These are phyloP conservation scores for Kluyveromyces lactis DNA, from an alignment of 805 yeast species.

Conservation along the genomic window DNA sequence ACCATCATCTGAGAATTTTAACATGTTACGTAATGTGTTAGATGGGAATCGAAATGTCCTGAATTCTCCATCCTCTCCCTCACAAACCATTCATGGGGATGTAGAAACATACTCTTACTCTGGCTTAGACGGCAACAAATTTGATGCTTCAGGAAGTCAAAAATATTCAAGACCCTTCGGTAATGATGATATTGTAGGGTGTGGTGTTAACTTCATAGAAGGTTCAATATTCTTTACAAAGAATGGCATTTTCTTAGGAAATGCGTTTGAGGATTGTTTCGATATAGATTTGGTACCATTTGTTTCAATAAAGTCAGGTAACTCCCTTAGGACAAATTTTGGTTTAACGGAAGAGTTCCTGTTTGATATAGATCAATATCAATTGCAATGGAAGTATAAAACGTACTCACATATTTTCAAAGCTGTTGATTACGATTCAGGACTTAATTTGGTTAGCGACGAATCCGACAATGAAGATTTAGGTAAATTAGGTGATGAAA, in stretches of 20 bases:
- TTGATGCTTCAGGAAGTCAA: constrained; percentile 16
- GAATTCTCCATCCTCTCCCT: constrained; percentile 4
- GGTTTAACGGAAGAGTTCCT: constrained; percentile 45
- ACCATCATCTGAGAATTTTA: constrained; percentile 6
- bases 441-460: constrained; percentile 6
- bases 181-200: constrained; percentile 63
- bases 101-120: constrained; percentile 23
- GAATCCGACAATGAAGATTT: constrained; percentile 8
- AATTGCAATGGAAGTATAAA: constrained; percentile 36
- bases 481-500: constrained; percentile 8
- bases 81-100: constrained; percentile 6
- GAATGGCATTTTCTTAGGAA: constrained; percentile 62
- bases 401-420: constrained; percentile 27
- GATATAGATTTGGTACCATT: constrained; percentile 39
- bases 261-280: constrained; percentile 42
- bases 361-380: constrained; percentile 52
- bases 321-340: constrained; percentile 30
- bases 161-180: constrained; percentile 33
- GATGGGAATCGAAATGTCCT: constrained; percentile 3
- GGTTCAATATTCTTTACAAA: constrained; percentile 66
- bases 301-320: constrained; percentile 33
- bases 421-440: constrained; percentile 7
- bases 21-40: constrained; percentile 6
- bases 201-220: constrained; percentile 67
- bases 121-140: constrained; percentile 24